Percentiles rank a stretch among this genome's conserved stretches.
Conservation (phyloP, 139 green algal genomes). For the Chlorella sp. region DNA sequence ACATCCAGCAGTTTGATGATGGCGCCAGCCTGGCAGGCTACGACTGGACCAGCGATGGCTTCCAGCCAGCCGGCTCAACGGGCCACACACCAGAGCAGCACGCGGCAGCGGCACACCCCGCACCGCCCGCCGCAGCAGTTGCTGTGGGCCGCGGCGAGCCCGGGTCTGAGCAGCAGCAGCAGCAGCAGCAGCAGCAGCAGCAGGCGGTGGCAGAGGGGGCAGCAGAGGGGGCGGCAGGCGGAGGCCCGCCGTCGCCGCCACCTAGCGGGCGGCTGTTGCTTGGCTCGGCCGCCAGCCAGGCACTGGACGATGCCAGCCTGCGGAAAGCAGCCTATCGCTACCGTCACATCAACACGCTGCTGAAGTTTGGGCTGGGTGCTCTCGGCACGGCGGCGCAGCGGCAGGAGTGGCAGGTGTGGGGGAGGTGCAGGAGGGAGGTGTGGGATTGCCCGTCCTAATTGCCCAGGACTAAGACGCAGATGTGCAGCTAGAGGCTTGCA, state of each 20-base stretch:
- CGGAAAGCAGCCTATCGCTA: slow-evolving; percentile 45
- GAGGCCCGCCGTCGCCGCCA: too few species aligned
- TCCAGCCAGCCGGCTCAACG: slow-evolving; percentile 3
- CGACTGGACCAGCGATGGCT: slow-evolving; percentile 20
- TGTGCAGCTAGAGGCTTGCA: too few species aligned
- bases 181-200: neutral
- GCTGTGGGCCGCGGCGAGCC: too few species aligned
- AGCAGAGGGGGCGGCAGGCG: too few species aligned
- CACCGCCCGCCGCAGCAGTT: neutral
- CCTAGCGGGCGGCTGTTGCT: neutral
- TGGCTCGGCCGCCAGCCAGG: neutral
- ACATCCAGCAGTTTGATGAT: slow-evolving; percentile 44
- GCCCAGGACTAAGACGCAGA: too few species aligned
- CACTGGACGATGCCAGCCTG: slow-evolving; percentile 16
- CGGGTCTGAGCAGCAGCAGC: neutral
- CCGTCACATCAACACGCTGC: slow-evolving; percentile 30
- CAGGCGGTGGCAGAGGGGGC: neutral
- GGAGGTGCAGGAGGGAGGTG: neutral
- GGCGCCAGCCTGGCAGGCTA: slow-evolving; percentile 25
- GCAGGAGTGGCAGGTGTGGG: slow-evolving; percentile 28
- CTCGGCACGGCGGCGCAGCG: slow-evolving; percentile 20
- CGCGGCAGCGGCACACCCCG: neutral
- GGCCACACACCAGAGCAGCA: slow-evolving; percentile 14
- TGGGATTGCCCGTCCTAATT: too few species aligned
- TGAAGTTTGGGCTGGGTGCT: slow-evolving; percentile 15